Base-by-base conservation (phyloP, 2,329 filamentous ascomycete species). In the Ascosphaera aggregata region DNA sequence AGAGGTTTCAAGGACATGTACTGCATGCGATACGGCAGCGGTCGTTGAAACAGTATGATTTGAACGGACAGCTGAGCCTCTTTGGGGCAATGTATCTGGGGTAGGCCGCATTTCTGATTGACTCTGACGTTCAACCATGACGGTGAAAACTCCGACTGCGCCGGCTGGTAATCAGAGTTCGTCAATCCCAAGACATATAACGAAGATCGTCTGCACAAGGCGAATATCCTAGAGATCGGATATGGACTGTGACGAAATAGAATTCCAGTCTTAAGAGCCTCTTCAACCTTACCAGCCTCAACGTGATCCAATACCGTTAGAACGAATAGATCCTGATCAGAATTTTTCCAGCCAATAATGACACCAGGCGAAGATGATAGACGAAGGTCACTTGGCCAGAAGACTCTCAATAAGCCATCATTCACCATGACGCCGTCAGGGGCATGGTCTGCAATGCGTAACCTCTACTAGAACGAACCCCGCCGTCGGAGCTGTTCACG, bases 291-390 rank as follows among this genome's bases (percentile, higher is more conserved):
- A 47, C 71, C 71, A 43, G 75, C 81, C 62, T 94, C 84, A 30
- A 93, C 82, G 61, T 89, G 80, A 52, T 92, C 80, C 44, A 98
- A 62, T 36, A 95, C 71, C 18, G 82, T 76, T 38, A 95, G 74
- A 30, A 95, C 85, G 50, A 95, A 79, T 36, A 95, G 65, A 58
- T 98, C 89, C 39, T 84, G 64, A 37, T 77, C 76, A 30, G 86
- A 94, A 57, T 98, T 98, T 51, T 79, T 74, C 82, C 86, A 98
- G 51, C 89, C 89, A 36, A 98, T 80, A 46, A 98, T 73, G 43
- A 94, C 80, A 35, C 86, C 89, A 34, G 81, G 72, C 41, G 71
- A 66, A 47, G 73, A 70, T 40, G 76, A 79, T 56, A 66, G 69
- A 40, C 71, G 67, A 51, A 81, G 73, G 61, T 92, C 85, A 52